Evolutionary conservation across 2,329 filamentous ascomycete species (phyloP).

Genomic region (Penicillium corylophilum): DNA sequence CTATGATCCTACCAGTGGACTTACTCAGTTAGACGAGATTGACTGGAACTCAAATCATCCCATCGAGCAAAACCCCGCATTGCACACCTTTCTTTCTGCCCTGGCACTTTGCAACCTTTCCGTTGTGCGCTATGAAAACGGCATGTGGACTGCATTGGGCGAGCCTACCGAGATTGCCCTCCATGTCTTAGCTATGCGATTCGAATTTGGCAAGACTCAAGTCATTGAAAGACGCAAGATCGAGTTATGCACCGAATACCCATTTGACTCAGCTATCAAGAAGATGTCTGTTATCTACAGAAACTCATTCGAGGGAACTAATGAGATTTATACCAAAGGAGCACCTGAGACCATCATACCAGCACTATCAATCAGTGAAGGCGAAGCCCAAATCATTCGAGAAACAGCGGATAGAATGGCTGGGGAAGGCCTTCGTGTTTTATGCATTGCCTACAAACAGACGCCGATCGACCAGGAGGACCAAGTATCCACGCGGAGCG

Average conservation of each 20-base stretch:
- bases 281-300: constrained; percentile 65
- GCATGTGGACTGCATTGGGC: constrained; percentile 57
- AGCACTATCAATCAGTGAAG: constrained; percentile 15
- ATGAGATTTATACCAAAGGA: constrained; percentile 59
- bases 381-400: constrained; percentile 22
- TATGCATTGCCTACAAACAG: constrained; percentile 53
- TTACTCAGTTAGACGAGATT: constrained; percentile 40
- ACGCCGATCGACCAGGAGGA: constrained; percentile 32
- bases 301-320: constrained; percentile 25
- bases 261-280: constrained; percentile 65
- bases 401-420: constrained; percentile 56
- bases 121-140: constrained; percentile 45
- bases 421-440: constrained; percentile 59
- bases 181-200: constrained; percentile 64
- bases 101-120: constrained; percentile 58
- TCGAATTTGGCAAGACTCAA: constrained; percentile 50
- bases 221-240: constrained; percentile 35
- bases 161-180: constrained; percentile 68
- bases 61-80: constrained; percentile 30
- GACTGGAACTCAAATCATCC: constrained; percentile 29
- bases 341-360: constrained; percentile 60
- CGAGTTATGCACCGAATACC: constrained; percentile 54
- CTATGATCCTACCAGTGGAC: constrained; percentile 55
- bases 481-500: constrained; percentile 40
- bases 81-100: constrained; percentile 54